Conservation (phyloP, 2,329 filamentous ascomycete genomes). For the Nemania abortiva region DNA sequence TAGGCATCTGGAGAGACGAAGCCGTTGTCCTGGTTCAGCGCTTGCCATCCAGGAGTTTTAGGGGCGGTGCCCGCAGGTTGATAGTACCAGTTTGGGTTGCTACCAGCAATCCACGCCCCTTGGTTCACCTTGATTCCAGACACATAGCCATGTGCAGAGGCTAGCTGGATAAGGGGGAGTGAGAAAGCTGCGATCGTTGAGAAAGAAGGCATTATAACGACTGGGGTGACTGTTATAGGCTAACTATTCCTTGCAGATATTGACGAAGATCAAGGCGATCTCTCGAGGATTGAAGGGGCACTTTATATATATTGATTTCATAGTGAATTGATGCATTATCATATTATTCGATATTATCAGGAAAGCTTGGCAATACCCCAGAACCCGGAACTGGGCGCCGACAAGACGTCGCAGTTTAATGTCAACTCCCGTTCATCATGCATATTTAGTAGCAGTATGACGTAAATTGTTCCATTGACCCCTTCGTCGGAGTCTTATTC, state of each 20-base stretch:
- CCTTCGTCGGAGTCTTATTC: background rate
- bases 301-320: conserved; percentile 28
- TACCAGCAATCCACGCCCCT: conserved; percentile 37
- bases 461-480: conserved; percentile 3
- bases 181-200: conserved; percentile 32
- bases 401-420: conserved; percentile 19
- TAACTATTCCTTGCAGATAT: conserved; percentile 27
- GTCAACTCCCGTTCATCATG: conserved; percentile 11
- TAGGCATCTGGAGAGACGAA: conserved; percentile 61
- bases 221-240: background rate
- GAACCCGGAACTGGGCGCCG: conserved; percentile 24
- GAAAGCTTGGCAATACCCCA: conserved; percentile 29
- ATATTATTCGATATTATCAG: conserved; percentile 20
- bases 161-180: conserved; percentile 35
- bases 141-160: conserved; percentile 44
- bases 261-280: conserved; percentile 28
- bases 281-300: background rate
- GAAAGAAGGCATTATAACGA: conserved; percentile 37
- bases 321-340: background rate
- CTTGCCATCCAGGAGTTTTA: conserved; percentile 55
- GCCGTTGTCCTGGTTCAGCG: conserved; percentile 61
- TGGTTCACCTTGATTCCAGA: conserved; percentile 43
- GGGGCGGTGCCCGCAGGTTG: conserved; percentile 35
- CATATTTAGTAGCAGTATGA: conserved; percentile 18
- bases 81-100: conserved; percentile 48